Conservation (phyloP, 2,329 filamentous ascomycete genomes). For the Nemania sp. region DNA sequence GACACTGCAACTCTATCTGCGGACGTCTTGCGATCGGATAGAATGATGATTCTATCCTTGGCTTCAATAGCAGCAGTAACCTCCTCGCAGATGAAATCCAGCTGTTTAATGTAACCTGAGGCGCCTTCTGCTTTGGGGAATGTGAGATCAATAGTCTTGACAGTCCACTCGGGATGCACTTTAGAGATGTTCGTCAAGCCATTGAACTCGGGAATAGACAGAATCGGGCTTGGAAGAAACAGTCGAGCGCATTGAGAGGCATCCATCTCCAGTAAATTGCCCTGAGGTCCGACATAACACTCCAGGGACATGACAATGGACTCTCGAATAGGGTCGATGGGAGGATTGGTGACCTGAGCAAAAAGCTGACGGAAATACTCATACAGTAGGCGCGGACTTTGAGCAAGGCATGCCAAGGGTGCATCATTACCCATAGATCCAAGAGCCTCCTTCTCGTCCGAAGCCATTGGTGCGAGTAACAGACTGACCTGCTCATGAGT, state of each 20-base stretch:
- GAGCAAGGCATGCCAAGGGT: conserved; percentile 87
- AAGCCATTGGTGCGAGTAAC: conserved; percentile 91
- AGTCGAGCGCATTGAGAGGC: conserved; percentile 84
- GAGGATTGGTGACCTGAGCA: conserved; percentile 96
- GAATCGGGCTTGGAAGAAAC: conserved; percentile 82
- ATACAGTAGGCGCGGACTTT: conserved; percentile 84
- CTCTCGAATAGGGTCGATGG: conserved; percentile 95
- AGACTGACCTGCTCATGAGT: conserved; percentile 94
- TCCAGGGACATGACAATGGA: conserved; percentile 98
- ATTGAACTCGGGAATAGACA: conserved; percentile 91
- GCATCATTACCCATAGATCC: conserved; percentile 99
- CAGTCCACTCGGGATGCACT: conserved; percentile 79
- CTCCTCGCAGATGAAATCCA: conserved; percentile 87
- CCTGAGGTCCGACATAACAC: conserved; percentile 94
- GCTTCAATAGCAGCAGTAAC: conserved; percentile 82
- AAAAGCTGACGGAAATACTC: conserved; percentile 99
- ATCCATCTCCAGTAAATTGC: conserved; percentile 93
- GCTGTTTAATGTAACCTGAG: conserved; percentile 80
- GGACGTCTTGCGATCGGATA: conserved; percentile 87
- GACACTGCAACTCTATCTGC: conserved; percentile 84
- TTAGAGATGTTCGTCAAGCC: conserved; percentile 77
- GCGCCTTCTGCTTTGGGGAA: conserved; percentile 86
- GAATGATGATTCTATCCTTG: conserved; percentile 81
- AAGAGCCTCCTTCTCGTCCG: conserved; percentile 94
- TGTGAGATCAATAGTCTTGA: conserved; percentile 89